Percentiles rank a stretch among this genome's conserved stretches.
These are phyloP conservation scores for Kondoa malvinella DNA, from an alignment of 768 basidiomycete genomes.

Conservation along the genomic window DNA sequence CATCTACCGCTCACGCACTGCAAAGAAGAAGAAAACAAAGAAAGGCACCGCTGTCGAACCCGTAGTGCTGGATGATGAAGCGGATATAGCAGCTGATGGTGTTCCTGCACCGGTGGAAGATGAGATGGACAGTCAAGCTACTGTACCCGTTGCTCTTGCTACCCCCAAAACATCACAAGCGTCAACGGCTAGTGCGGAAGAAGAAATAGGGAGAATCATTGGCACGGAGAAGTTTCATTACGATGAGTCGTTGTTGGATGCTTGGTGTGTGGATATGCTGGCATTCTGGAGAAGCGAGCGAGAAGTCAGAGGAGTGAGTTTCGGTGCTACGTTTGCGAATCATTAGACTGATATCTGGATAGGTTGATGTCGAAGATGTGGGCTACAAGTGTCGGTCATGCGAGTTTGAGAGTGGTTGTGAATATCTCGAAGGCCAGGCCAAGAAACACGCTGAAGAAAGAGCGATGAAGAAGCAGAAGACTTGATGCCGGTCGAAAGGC, in stretches of 20 bases:
- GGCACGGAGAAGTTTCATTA: conserved; percentile 48
- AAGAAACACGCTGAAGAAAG: conserved; percentile 29
- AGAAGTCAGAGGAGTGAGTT: conserved; percentile 50
- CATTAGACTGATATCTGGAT: conserved; percentile 37
- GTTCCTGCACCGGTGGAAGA: neutral
- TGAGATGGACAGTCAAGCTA: neutral
- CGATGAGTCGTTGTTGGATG: conserved; percentile 41
- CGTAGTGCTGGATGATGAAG: neutral
- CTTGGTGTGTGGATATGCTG: conserved; percentile 42
- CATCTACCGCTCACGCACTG: neutral
- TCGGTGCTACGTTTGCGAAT: conserved; percentile 46
- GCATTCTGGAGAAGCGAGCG: conserved; percentile 62
- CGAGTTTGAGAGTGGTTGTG: conserved; percentile 57
- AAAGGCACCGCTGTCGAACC: neutral
- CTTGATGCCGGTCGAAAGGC: too few relatives aligned
- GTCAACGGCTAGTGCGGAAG: neutral
- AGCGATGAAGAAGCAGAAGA: neutral
- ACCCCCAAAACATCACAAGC: neutral
- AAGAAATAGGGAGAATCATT: conserved; percentile 37
- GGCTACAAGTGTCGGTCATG: conserved; percentile 39
- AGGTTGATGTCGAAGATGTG: neutral
- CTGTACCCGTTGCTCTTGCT: neutral
- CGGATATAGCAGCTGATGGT: neutral
- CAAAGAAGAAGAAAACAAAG: neutral
- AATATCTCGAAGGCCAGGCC: conserved; percentile 51